Base-by-base conservation (phyloP, 1,284 basidiomycete genomes). In the Moniliella sp. region DNA sequence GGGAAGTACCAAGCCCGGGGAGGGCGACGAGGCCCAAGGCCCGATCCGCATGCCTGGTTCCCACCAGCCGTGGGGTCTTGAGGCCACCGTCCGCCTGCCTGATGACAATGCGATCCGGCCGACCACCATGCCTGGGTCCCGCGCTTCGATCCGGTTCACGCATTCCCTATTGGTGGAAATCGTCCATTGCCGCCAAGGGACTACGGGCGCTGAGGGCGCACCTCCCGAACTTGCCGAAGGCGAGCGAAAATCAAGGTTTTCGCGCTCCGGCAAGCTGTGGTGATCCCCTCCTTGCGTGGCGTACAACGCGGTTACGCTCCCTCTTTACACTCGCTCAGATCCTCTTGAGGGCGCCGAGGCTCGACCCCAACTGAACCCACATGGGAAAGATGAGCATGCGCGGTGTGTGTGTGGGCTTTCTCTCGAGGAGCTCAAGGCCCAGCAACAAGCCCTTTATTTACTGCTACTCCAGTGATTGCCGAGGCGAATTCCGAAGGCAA, bases 361-460 rank as follows among this genome's bases (percentile, higher is more conserved):
- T 30, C 28, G 28, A 3, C 16, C 28, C 3, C 46, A 5, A 37
- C 47, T 2, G 43, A 37, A n/a, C 3, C 35, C 38, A 11, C 42
- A 46, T 11, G 26, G 21, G n/a, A 51, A 49, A 3, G 37, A 42
- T 15, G 37, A 31, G 5, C 56, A 58, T 32, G 41, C 53, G 15
- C 47, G 48, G 35, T 58, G 56, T 28, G 56, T 58, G n/a, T 58
- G 56, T 35, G 56, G 56, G 10, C 50, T 50, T 43, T 51, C 45
- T 17, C 29, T 57, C 8, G 46, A 51, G 15, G 56, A 58, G 27
- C 39, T 58, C 2, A 30, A 28, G 13, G 46, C 41, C 7, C 44
- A 50, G 15, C 51, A 58, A 25, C 39, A 44, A 5, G 47, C 45
- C 3, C 30, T 58, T 34, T 50, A 56, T n/a, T n/a, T n/a, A n/a